These are phyloP conservation scores for Onygenales sp. DNA, from an alignment of 2,329 filamentous ascomycete genomes.

Conservation along the genomic window DNA sequence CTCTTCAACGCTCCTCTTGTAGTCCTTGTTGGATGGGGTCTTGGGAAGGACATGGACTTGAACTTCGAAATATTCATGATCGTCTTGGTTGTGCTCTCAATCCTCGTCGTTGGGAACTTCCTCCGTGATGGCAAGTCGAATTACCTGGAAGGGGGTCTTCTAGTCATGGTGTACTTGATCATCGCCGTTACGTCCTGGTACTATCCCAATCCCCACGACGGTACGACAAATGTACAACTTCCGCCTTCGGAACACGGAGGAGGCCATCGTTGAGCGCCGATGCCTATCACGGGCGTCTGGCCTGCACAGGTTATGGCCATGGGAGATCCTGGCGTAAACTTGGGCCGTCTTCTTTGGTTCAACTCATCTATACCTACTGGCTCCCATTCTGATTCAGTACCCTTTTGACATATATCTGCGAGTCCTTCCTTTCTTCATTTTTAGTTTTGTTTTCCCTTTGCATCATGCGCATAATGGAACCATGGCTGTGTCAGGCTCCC, in stretches of 20 bases:
- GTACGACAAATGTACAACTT: slow-evolving; percentile 9
- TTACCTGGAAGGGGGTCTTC: slow-evolving; percentile 77
- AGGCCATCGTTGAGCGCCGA: background rate
- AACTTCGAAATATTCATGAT: slow-evolving; percentile 85
- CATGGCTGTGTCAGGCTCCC: no score
- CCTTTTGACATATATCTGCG: no score
- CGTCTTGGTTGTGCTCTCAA: slow-evolving; percentile 68
- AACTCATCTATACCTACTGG: no score
- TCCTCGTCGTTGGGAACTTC: slow-evolving; percentile 81
- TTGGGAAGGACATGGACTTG: slow-evolving; percentile 61
- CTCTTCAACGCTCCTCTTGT: slow-evolving; percentile 78
- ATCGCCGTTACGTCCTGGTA: slow-evolving; percentile 54
- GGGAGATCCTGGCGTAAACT: no score
- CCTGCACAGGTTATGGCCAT: no score
- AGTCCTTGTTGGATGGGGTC: slow-evolving; percentile 74
- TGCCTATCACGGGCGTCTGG: no score
- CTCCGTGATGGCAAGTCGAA: slow-evolving; percentile 81
- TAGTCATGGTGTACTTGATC: slow-evolving; percentile 56
- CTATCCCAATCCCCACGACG: slow-evolving; percentile 44
- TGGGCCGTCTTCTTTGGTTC: no score
- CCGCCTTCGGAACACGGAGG: background rate
- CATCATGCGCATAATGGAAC: no score
- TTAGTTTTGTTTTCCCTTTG: no score
- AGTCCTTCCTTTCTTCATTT: no score
- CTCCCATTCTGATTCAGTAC: no score